Base-by-base conservation (phyloP, 805 yeast genomes). In the Starmerella riodocensis region DNA sequence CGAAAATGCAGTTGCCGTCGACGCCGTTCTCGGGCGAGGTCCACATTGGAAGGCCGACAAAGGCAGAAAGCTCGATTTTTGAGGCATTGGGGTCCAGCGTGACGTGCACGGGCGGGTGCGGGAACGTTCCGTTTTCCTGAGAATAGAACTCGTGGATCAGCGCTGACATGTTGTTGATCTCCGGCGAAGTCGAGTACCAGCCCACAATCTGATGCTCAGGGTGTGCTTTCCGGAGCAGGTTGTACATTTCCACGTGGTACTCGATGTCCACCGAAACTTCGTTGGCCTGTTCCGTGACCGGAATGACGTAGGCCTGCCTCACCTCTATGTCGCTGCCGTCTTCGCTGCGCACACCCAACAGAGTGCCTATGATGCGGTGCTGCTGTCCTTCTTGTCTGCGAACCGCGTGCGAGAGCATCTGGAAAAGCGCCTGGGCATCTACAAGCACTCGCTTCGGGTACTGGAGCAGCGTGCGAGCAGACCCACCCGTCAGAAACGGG, bases 91-190 rank as follows among this genome's bases (percentile, higher is more conserved):
- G 70, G 49, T 77, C 74, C 36, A 83, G 69, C 28, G 91, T 80
- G 52, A 84, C 63, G 59, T 81, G 84, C 46, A 84, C 69, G 34
- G 91, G 85, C 18, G 88, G 83, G 58, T 69, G 66, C 21, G 93
- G 91, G 55, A 56, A 70, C 4, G 84, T 74, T 43, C 84, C 74
- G 53, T 74, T 78, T 14, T 68, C 61, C 41, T 81, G 78, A 52
- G 76, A 75, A 63, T 78, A 83, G 55, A 81, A 78, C 53, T 78
- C 88, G 57, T 83, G 93, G 53, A 83, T 75, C 48, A 81, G 67
- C 8, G 82, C 82, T 12, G 85, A 73, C 57, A 78, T 71, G 40
- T 73, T 68, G 61, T 80, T 86, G 47, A 82, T 70, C 48, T 65
- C 66, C 16, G 70, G 63, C 34, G 66, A 63, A 14, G 78, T 65